Base-by-base conservation (phyloP, 768 basidiomycete species). In the Grammothele lineata region DNA sequence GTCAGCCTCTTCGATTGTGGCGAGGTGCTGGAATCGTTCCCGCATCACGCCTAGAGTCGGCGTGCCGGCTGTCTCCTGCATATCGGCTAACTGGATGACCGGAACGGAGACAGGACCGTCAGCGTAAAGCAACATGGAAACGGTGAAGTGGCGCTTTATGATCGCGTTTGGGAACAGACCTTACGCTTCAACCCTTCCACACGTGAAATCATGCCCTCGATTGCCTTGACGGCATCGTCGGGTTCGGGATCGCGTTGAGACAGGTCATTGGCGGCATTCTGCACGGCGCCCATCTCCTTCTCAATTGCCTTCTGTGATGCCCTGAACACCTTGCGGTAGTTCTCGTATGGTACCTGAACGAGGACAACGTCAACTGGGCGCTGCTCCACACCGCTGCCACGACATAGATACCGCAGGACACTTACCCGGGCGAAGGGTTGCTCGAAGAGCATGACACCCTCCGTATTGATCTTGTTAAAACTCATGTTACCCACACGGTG, bases 341-440 rank as follows among this genome's bases (percentile, higher is more conserved):
- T 87, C 70, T 94, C 92, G 66, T 85, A 89, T 10, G 92, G 92
- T 11, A 92, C 88, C 92, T 94, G 54, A n/a, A n/a, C n/a, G n/a
- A n/a, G n/a, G n/a, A n/a, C n/a, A 40, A 40, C 34, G 12, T 40
- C 47, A 40, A 48, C 41, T n/a, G 47, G 47, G n/a, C n/a, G n/a
- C 34, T 30, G 8, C 27, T 30, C 8, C 8, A 30, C 14, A 14
- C 14, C 14, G 14, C 8, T 30, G 8, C 15, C 40, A 15, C 19
- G 30, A 15, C n/a, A 38, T 9, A 17, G 14, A 6, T 30, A 14
- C 18, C 30, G 19, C 32, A 17, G 42, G 25, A 35, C 45, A 59
- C 76, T 42, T 59, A 90, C 89, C 57, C 83, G 72, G 14, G 77
- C 78, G 65, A 92, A 89, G 0, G 88, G 88, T 57, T 92, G 88